Evolutionary conservation across 108 stramenopile species (phyloP).

Genomic region (Pelagomonas calceolata): DNA sequence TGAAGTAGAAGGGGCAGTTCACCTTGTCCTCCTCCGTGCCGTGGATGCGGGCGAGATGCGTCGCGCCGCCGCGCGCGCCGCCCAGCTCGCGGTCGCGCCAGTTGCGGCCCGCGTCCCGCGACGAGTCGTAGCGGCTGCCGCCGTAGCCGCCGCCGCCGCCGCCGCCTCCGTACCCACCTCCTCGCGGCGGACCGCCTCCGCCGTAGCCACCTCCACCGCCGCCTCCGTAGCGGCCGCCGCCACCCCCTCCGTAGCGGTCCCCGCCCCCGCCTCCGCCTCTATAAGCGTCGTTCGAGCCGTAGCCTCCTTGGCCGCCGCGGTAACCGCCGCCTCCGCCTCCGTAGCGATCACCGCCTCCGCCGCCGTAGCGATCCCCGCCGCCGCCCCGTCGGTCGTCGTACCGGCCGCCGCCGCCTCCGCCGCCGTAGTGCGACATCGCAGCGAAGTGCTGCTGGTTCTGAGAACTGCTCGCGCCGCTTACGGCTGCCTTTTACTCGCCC

Average conservation of each 20-base stretch:
- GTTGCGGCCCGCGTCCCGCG: background rate
- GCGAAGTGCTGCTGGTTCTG: too few relatives aligned
- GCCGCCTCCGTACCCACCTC: background rate
- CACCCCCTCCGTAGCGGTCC: background rate
- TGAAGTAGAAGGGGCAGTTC: slow-evolving; percentile 98
- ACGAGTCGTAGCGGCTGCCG: background rate
- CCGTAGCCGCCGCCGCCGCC: background rate
- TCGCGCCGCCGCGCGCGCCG: slow-evolving; percentile 48
- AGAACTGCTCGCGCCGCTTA: too few relatives aligned
- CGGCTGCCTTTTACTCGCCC: too few relatives aligned
- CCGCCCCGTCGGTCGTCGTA: background rate
- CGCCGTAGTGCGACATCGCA: background rate
- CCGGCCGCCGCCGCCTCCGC: background rate
- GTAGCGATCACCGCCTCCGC: too few relatives aligned
- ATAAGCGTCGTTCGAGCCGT: background rate
- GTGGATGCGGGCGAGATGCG: slow-evolving; percentile 89
- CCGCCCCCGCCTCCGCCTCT: background rate
- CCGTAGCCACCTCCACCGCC: background rate
- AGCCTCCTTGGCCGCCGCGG: background rate
- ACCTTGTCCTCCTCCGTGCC: slow-evolving; percentile 97
- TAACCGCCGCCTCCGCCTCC: background rate
- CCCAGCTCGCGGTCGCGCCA: slow-evolving; percentile 1
- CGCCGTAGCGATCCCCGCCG: too few relatives aligned
- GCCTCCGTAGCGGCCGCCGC: background rate
- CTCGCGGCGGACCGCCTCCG: background rate